Evolutionary conservation across 352 stramenopile genomes (phyloP), one percentile per base, ranked within the genome.

Genomic region (Globisporangium parvum): DNA sequence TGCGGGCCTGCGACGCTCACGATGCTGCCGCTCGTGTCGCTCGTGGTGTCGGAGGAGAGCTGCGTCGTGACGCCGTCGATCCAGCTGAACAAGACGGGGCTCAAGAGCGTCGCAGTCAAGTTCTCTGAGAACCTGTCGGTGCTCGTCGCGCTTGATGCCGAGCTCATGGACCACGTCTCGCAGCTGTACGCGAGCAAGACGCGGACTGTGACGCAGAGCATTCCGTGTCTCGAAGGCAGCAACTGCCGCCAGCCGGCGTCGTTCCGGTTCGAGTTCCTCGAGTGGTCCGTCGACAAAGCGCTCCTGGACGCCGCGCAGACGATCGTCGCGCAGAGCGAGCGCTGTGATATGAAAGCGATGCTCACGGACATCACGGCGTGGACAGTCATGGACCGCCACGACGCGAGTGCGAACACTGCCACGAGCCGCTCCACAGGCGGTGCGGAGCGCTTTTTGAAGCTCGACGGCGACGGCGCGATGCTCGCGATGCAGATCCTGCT

Each of bases 111-210:
- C 18, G 72, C 79, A 4, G 76, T 87, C 21, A 90, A 93, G 53
- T 95, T 89, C 53, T 91, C 83, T 0, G 85, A 93, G 41, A 91
- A 87, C 31, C 44, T 95, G 47, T 93, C 83, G 6, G 73, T 89
- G 57, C 55, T 93, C 17, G 77, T 93, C 21, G 73, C 80, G 0
- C 57, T 93, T 2, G 83, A 93, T 68, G 75, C 78, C 0, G 83
- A 93, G 64, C 67, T 93, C 49, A 51, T 91, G 14, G 78, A 90
- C 46, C 85, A 80, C 53, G 77, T 91, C 18, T 75, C 78, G 6
- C 79, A 87, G 47, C 67, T 95, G 0, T 95, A 91, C 51, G 57
- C 75, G 5, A 91, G 77, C 55, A 93, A 93, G 51, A 60, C 74
- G 23, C 75, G 83, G 37, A 74, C 77, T 0, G 70, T 93, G 20